phyloP scores from a whole-genome alignment of 805 yeast species.

The Myxozyma mucilagina region DNA sequence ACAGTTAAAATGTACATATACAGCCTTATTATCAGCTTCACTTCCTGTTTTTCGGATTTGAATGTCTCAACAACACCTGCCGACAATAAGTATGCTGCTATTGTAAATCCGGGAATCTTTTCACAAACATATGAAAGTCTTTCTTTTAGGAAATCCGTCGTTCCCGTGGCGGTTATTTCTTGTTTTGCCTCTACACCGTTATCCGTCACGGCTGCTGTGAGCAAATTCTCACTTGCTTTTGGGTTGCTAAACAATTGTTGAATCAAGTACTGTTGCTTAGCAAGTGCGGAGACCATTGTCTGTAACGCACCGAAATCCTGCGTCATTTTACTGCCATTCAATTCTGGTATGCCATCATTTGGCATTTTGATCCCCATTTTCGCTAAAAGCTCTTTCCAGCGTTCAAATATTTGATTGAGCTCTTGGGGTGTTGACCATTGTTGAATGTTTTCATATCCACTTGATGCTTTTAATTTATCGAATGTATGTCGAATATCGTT shows the following conservation, averaged over 20 bases:
- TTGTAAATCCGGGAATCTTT: conserved; percentile 3
- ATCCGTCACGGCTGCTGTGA: background rate
- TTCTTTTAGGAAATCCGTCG: background rate
- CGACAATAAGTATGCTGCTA: conserved; percentile 10
- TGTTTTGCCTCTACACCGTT: background rate
- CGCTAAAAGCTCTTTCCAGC: background rate
- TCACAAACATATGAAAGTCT: background rate
- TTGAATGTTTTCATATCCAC: conserved; percentile 7
- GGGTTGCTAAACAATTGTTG: background rate
- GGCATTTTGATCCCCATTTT: background rate
- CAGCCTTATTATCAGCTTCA: background rate
- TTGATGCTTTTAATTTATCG: conserved; percentile 4
- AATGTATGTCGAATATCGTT: conserved; percentile 16
- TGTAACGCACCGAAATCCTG: background rate
- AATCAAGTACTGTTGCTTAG: conserved; percentile 19
- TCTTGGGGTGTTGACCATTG: conserved; percentile 17
- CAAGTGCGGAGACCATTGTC: conserved; percentile 10
- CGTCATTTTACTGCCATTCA: background rate
- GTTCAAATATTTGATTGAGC: background rate
- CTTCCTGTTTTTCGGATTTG: background rate
- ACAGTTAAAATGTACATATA: background rate
- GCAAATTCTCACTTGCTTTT: background rate
- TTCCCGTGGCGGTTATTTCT: background rate
- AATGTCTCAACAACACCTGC: conserved; percentile 1
- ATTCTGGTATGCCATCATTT: background rate